Base-by-base conservation (phyloP, 2,329 filamentous ascomycete genomes). In the Colletotrichum trifolii region DNA sequence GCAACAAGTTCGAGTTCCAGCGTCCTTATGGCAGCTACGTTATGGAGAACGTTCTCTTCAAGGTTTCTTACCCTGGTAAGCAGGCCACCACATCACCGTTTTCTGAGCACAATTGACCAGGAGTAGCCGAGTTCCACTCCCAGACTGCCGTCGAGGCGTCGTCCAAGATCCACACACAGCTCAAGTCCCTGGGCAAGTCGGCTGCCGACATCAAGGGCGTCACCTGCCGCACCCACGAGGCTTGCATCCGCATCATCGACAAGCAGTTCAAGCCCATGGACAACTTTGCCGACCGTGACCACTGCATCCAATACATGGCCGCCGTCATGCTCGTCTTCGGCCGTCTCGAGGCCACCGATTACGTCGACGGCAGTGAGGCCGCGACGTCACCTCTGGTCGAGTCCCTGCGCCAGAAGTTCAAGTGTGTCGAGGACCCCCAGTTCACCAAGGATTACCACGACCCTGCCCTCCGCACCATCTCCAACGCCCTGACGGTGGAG, bases 191-290 rank as follows among this genome's bases (percentile, higher is more conserved):
- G 83, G 95, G 94, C 82, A 97, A 97, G 87, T 92, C 90, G 58
- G 94, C 94, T 62, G 91, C 91, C 71, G 95, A 99, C 79, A 97
- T 99, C 84, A 95, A 97, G 84, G 87, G 87, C 67, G 88, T 99
- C 74, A 94, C 91, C 72, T 97, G 95, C 88, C 91, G 96, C 73
- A 99, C 96, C 8, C 96, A 99, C 83, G 96, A 99, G 82, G 96
- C 96, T 64, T 98, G 96, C 84, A 89, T 99, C 77, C 94, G 96
- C 74, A 99, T 99, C 82, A 99, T 99, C 75, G 96, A 99, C 88
- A 99, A 99, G 87, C 96, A 99, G 83, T 96, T 97, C 87, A 98
- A 97, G 88, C 90, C 94, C 73, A 97, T 99, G 93, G 94, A 97
- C 85, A 99, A 99, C 89, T 99, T 98, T 76, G 96, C 96, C 75